phyloP scores from a whole-genome alignment of 2,329 filamentous ascomycete genomes.

The Arthrobotrys sinensis region DNA sequence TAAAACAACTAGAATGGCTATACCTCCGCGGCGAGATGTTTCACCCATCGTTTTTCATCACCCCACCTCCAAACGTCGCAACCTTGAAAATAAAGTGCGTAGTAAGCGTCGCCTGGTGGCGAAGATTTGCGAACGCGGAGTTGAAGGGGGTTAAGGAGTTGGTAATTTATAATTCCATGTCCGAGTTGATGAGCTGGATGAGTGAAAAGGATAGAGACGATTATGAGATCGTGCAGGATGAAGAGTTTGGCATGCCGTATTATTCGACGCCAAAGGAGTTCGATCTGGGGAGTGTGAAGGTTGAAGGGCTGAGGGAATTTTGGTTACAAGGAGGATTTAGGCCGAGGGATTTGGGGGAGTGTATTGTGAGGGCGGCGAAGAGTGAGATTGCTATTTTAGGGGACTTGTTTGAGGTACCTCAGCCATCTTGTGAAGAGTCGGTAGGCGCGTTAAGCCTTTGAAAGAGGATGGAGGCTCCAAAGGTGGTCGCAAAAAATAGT shows the following conservation, averaged over 20 bases:
- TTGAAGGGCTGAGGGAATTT: slow-evolving; percentile 39
- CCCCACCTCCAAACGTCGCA: slow-evolving; percentile 14
- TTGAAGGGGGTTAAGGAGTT: slow-evolving; percentile 28
- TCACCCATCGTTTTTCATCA: slow-evolving; percentile 50
- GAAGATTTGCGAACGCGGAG: slow-evolving; percentile 22
- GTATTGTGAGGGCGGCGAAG: slow-evolving; percentile 30
- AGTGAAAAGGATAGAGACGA: slow-evolving; percentile 16
- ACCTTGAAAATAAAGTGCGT: slow-evolving; percentile 34
- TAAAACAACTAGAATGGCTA: slow-evolving; percentile 37
- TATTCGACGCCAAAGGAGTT: slow-evolving; percentile 4
- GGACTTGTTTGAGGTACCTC: background rate
- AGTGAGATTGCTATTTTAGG: slow-evolving; percentile 10
- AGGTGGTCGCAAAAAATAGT: too few species aligned
- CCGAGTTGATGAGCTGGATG: slow-evolving; percentile 8
- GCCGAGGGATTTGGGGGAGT: slow-evolving; percentile 42
- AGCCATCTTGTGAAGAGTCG: background rate
- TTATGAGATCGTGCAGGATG: background rate
- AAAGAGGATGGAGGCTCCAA: background rate
- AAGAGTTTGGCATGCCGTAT: slow-evolving; percentile 8
- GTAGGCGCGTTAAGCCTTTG: background rate
- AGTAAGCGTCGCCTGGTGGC: slow-evolving; percentile 43
- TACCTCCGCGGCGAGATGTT: slow-evolving; percentile 39
- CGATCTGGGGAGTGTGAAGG: slow-evolving; percentile 30
- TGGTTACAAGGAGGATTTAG: slow-evolving; percentile 36
- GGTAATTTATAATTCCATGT: background rate